phyloP scores from a whole-genome alignment of 306 rosid genomes.

The Prinsepia uniflora region DNA sequence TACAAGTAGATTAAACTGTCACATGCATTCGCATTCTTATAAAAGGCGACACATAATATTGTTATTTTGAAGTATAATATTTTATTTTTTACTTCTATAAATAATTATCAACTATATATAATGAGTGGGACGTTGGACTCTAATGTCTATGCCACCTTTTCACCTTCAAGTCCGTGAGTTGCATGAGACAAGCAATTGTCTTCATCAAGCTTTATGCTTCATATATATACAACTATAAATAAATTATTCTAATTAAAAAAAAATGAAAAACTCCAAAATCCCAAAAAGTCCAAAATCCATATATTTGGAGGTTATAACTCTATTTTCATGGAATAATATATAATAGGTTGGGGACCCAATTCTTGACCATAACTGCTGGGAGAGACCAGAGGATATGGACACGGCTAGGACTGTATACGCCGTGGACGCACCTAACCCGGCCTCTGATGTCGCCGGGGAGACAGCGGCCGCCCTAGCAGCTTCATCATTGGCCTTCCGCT shows the following conservation, averaged over 20 bases:
- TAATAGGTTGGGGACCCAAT: constrained; percentile 87
- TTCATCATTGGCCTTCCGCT: constrained; percentile 65
- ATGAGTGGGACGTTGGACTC: background rate
- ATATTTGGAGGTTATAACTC: background rate
- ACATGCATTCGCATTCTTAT: no score
- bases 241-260: background rate
- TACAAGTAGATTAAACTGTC: no score
- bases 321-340: background rate
- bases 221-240: background rate
- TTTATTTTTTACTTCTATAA: background rate
- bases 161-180: constrained; percentile 26
- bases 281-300: no score
- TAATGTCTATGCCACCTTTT: background rate
- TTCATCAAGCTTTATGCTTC: background rate
- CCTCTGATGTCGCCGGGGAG: constrained; percentile 87
- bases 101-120: constrained; percentile 1
- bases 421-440: constrained; percentile 81
- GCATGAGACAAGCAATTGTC: background rate
- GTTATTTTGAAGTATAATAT: no score
- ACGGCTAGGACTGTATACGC: constrained; percentile 70
- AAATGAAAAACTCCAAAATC: no score
- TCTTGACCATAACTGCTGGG: constrained; percentile 80
- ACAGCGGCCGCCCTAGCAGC: constrained; percentile 85
- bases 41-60: no score
- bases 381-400: constrained; percentile 97